Evolutionary conservation across 345 rosid species (phyloP).

Genomic region (Euclidium syriacum): DNA sequence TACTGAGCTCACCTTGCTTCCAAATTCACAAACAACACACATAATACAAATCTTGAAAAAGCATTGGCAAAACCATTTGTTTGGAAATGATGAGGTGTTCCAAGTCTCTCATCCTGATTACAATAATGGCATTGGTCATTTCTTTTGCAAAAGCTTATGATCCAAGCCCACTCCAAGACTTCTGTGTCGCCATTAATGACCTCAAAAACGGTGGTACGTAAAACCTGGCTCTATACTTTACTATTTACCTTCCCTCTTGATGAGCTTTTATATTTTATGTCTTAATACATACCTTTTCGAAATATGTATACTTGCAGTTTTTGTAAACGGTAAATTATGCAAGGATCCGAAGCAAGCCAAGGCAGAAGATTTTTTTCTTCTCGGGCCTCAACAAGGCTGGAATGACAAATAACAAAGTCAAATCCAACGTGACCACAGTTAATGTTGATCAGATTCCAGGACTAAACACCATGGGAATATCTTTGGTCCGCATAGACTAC

Average conservation of each 20-base stretch:
- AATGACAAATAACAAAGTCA: constrained; percentile 11
- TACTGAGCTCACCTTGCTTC: neutral
- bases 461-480: constrained; percentile 38
- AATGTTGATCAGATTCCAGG: constrained; percentile 30
- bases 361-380: constrained; percentile 17
- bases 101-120: neutral
- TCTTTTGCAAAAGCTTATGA: constrained; percentile 6
- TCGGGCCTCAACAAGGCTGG: constrained; percentile 17
- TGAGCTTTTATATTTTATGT: neutral
- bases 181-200: constrained; percentile 13
- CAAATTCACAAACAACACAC: neutral
- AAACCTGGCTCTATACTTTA: neutral
- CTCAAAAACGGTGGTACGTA: constrained; percentile 23
- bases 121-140: neutral
- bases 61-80: neutral
- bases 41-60: neutral
- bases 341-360: constrained; percentile 18
- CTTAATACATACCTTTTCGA: neutral
- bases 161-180: constrained; percentile 25
- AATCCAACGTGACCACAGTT: constrained; percentile 26
- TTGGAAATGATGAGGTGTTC: constrained; percentile 6
- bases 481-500: constrained; percentile 29
- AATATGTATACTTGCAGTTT: constrained; percentile 9
- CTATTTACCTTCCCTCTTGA: neutral
- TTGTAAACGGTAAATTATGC: constrained; percentile 29